Evolutionary conservation across 257 asterid genomes (phyloP), one percentile per base, ranked within the genome.

Genomic region (Buddleja alternifolia): DNA sequence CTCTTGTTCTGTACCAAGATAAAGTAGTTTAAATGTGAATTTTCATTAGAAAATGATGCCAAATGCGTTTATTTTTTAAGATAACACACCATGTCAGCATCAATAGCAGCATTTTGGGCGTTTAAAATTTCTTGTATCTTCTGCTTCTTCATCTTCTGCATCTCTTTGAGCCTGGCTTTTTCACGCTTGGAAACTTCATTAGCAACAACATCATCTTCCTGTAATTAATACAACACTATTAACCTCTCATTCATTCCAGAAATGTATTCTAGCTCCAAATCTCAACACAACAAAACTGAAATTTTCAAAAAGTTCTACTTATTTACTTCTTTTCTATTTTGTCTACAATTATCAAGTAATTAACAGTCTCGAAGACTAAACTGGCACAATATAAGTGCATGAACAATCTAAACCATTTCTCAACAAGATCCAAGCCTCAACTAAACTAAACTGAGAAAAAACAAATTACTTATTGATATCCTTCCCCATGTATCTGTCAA

Each of bases 41-140:
- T 15, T 40, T 53, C 16, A 25, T 14, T 9, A 25, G 10, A 11
- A 21, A 6, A 56, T 0, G 3, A 51, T 19, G 10, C 11, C 10
- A 52, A 24, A 10, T 14, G 19, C 41, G 15, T 25, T 21, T 8
- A 16, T 6, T 3, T 20, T 50, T 11, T 21, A 3, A 29, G 6
- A 53, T 19, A 21, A 59, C 80, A 44, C 60, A 86, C 92, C 92
- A 86, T 86, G 52, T 81, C 89, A 8, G 89, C 85, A 45, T 86
- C 83, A 52, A 86, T 77, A 9, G 87, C 80, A 56, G 92, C 92
- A 81, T 86, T 86, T 63, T 83, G 92, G 5, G 78, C 73, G 16
- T 81, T 84, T 69, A 86, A 70, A 3, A 86, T 83, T 21, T 83
- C 89, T 70, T 81, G 89, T 66, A 86, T 79, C 71, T 86, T 86